Evolutionary conservation across 495 filamentous ascomycete genomes (phyloP), one percentile per base, ranked within the genome.

Genomic region (Schizothecium vesticola): DNA sequence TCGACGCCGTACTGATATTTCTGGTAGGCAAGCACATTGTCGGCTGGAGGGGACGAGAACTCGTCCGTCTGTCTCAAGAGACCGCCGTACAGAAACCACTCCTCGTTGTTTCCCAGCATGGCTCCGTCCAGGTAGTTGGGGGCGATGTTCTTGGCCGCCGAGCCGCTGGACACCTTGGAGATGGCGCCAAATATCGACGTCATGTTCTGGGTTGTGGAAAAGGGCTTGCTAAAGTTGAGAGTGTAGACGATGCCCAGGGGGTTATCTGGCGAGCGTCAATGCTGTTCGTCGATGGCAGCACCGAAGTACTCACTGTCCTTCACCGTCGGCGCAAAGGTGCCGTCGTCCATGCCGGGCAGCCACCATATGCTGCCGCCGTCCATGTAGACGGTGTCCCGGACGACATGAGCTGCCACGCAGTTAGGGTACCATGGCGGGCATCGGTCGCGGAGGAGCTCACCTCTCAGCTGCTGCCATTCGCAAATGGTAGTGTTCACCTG

Each of bases 351-450:
- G 19, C 81, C 83, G 2, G 79, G 77, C 36, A 78, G 56, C 80
- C 84, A 88, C 70, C 70, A 83, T 25, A 88, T 65, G 65, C 71
- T 59, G 3, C 90, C 90, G 56, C 90, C 90, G 73, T 92, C 89
- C 22, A 92, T 65, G 70, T 89, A 92, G 26, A 92, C 77, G 2
- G 83, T 89, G 71, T 92, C 88, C 25, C 83, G 85, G 56, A 92
- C 80, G 2, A 89, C 76, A 60, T 85, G 85, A 68, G 83, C 90
- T 89, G 19, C 9, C n/a, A 21, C 61, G 5, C 3, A 23, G 72
- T 81, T 62, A 81, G 72, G 33, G 36, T 3, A 6, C 22, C 3
- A 24, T 12, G 8, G 23, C 1, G 0, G 26, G 6, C 31, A 0
- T n/a, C n/a, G n/a, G n/a, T 21, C 8, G 22, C 4, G 56, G 36